Conservation (phyloP, 257 asterid species). For the Solanum virginianum region DNA sequence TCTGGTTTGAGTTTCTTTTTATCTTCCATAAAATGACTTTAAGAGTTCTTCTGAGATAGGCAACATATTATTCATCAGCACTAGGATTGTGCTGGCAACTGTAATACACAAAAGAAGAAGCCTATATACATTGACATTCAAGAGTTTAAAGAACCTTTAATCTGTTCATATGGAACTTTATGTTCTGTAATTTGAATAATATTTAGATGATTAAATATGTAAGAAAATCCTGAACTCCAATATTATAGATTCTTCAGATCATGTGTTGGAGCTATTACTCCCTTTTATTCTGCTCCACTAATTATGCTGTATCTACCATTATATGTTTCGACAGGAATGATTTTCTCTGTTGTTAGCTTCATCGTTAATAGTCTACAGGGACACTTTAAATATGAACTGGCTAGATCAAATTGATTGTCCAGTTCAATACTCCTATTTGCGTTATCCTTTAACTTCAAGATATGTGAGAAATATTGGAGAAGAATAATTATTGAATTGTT, state of each 20-base stretch:
- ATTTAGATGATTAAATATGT: background rate
- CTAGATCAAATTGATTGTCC: background rate
- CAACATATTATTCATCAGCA: background rate
- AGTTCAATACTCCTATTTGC: background rate
- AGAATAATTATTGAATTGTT: too few relatives aligned
- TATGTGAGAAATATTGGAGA: too few relatives aligned
- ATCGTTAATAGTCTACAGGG: background rate
- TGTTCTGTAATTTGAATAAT: background rate
- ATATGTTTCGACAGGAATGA: background rate
- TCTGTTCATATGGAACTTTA: background rate
- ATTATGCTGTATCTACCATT: background rate
- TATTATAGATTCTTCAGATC: background rate
- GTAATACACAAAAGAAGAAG: background rate
- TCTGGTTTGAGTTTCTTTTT: background rate
- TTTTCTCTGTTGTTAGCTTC: background rate
- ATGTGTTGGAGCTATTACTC: background rate
- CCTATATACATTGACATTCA: background rate
- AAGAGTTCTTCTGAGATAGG: background rate
- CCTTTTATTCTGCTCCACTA: background rate
- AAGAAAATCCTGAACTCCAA: background rate
- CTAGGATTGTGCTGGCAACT: background rate
- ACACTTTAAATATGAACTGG: background rate
- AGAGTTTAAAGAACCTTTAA: background rate
- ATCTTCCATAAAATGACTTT: background rate
- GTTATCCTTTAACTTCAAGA: background rate